Base-by-base conservation (phyloP, 306 rosid species). In the Argentina anserina region DNA sequence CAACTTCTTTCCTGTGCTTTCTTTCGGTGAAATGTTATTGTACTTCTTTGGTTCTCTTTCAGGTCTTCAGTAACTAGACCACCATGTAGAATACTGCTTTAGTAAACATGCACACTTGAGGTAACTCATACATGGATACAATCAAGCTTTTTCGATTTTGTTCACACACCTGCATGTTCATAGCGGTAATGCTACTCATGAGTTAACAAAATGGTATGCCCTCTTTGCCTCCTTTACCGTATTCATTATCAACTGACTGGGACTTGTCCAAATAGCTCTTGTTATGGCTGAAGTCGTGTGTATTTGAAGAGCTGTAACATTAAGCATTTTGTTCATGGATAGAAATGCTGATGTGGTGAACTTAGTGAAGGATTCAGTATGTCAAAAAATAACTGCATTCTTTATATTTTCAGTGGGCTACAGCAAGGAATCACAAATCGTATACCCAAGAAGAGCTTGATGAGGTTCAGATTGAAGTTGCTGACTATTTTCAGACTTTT, bases 291-390 rank as follows among this genome's bases (percentile, higher is more conserved):
- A 25, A 70, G 34, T n/a, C n/a, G n/a, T 55, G 34, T 2, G 28
- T 58, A 21, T 58, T 49, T 49, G 17, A 41, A 11, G 43, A 2
- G 34, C 20, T 9, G 15, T 49, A 67, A 39, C 20, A 4, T 18
- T 65, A 23, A 28, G 3, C n/a, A 62, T n/a, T 58, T 49, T 59
- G 31, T 78, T 75, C 81, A 72, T 45, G 75, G 58, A 81, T 82
- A 94, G 99, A 87, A 94, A 88, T 81, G 81, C 90, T 34, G 97
- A 94, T 69, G 73, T 87, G 80, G 99, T 91, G 72, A 86, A 89
- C 61, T 86, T 96, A 6, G 95, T 91, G 46, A 90, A 87, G 84
- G 86, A 81, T 77, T 86, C 91, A 25, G 96, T n/a, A n/a, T n/a
- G n/a, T n/a, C n/a, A n/a, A n/a, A n/a, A n/a, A n/a, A n/a, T n/a